These are phyloP conservation scores for Zymoseptoria tritici DNA, from an alignment of 2,329 filamentous ascomycete genomes.

Conservation along the genomic window DNA sequence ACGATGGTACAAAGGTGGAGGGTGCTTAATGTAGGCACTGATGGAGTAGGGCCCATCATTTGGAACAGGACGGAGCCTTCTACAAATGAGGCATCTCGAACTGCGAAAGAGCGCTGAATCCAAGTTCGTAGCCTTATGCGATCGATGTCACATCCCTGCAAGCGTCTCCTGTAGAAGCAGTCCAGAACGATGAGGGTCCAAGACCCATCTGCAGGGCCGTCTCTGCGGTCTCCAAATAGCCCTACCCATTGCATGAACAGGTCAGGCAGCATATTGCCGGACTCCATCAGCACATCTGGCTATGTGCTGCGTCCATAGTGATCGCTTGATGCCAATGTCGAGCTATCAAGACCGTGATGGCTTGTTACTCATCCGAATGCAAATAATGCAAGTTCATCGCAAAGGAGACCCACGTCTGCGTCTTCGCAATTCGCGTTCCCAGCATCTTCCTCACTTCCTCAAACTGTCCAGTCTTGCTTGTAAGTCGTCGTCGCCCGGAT, in stretches of 20 bases:
- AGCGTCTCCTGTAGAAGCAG: not conserved
- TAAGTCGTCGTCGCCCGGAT: constrained; percentile 71
- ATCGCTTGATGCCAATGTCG: no score
- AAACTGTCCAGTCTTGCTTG: constrained; percentile 89
- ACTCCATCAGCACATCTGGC: not conserved
- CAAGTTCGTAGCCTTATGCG: not conserved
- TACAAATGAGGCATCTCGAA: not conserved
- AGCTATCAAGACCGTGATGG: no score
- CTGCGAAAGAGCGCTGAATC: not conserved
- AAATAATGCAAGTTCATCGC: not conserved
- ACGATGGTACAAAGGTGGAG: no score
- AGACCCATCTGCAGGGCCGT: not conserved
- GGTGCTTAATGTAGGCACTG: no score
- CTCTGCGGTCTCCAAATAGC: not conserved
- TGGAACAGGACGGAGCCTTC: not conserved
- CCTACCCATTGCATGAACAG: not conserved
- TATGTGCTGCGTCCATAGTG: no score
- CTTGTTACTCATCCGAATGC: not conserved
- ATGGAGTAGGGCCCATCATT: no score
- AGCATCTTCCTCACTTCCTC: constrained; percentile 25
- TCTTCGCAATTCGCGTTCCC: not conserved
- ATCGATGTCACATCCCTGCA: not conserved
- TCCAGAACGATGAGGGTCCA: not conserved
- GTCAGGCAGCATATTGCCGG: not conserved
- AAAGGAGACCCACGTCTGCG: not conserved